These are phyloP conservation scores for Marasmius tenuissimus DNA, from an alignment of 1,284 basidiomycete genomes.

Conservation along the genomic window DNA sequence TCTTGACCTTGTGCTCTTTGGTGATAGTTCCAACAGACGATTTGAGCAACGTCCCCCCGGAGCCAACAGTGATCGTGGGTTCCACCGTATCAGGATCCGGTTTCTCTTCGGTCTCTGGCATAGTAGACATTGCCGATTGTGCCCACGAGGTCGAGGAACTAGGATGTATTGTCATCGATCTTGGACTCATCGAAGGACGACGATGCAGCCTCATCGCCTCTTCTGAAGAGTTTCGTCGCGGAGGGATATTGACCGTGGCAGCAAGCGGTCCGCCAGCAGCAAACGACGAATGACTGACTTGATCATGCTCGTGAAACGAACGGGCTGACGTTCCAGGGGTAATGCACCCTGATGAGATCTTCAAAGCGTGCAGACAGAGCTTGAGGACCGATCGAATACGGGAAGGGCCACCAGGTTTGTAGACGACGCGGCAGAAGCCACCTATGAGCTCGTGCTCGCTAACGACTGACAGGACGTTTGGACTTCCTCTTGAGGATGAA, in stretches of 20 bases:
- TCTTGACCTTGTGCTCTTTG: constrained; percentile 45
- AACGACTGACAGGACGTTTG: constrained; percentile 60
- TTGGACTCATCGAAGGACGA: constrained; percentile 45
- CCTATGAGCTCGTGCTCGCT: constrained; percentile 78
- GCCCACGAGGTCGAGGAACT: constrained; percentile 36
- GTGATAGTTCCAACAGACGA: constrained; percentile 53
- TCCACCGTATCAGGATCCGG: constrained; percentile 29
- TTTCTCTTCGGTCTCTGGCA: constrained; percentile 27
- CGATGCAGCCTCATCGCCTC: constrained; percentile 15
- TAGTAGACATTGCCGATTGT: constrained; percentile 26
- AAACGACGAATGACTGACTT: constrained; percentile 6
- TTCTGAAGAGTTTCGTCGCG: constrained; percentile 58
- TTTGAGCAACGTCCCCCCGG: constrained; percentile 60
- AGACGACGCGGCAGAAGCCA: constrained; percentile 83
- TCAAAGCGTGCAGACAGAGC: constrained; percentile 68
- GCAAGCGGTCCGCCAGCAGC: not conserved
- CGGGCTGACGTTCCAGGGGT: constrained; percentile 12
- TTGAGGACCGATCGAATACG: constrained; percentile 71
- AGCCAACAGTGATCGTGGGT: constrained; percentile 55
- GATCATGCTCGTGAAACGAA: not conserved
- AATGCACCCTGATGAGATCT: constrained; percentile 38
- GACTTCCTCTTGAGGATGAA: constrained; percentile 68
- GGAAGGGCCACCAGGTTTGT: constrained; percentile 88
- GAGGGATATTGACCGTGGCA: constrained; percentile 12
- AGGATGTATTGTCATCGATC: constrained; percentile 51